These are phyloP conservation scores for Paramecium sonneborni DNA, from an alignment of 73 alveolate genomes.

Conservation along the genomic window DNA sequence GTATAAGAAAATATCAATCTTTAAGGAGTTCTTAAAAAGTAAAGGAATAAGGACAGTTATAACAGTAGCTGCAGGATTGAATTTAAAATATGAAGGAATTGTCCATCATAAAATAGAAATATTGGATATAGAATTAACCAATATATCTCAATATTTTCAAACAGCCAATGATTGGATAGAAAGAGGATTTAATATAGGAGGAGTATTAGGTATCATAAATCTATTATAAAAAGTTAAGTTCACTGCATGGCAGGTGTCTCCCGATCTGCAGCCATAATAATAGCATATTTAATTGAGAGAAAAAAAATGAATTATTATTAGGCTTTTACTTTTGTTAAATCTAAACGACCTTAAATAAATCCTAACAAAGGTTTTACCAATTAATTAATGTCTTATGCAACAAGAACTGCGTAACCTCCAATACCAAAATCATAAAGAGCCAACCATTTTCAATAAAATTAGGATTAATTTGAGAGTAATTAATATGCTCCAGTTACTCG, in stretches of 20 bases:
- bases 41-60: not conserved
- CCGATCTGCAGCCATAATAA: constrained; percentile 26
- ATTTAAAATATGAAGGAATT: not conserved
- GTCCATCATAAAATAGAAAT: constrained; percentile 10
- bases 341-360: not conserved
- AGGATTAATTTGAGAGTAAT: not conserved
- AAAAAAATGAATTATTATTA: not conserved
- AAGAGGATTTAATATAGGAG: constrained; percentile 23
- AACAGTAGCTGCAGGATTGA: constrained; percentile 16
- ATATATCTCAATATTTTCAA: not conserved
- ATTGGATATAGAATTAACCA: not conserved
- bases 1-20: not conserved
- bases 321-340: constrained; percentile 13
- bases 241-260: constrained; percentile 27
- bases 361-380: constrained; percentile 6
- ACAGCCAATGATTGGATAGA: constrained; percentile 1
- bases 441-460: not conserved
- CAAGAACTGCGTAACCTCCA: not conserved
- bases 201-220: not conserved
- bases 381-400: not conserved
- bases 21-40: not conserved
- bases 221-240: not conserved
- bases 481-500: not conserved
- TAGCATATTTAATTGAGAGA: not conserved
- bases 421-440: not conserved